Conservation (phyloP, 1,284 basidiomycete genomes). For the Pholiota adiposa region DNA sequence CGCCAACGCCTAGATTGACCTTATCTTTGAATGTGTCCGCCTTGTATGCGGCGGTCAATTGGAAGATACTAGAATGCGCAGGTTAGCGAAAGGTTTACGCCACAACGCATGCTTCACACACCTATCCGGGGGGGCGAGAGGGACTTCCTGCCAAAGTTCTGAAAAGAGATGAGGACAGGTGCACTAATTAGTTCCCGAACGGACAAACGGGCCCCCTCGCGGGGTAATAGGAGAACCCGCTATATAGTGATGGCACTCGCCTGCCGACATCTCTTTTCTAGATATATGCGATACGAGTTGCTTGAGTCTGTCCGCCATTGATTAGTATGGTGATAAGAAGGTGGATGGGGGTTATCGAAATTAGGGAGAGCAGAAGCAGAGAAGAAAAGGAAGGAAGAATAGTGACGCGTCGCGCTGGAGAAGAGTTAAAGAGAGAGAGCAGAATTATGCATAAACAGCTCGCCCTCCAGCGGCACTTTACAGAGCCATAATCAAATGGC, state of each 20-base stretch:
- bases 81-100: slow-evolving; percentile 4
- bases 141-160: slow-evolving; percentile 77
- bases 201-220: slow-evolving; percentile 7
- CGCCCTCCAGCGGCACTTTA: neutral
- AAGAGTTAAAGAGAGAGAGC: neutral
- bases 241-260: slow-evolving; percentile 36
- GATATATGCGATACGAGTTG: slow-evolving; percentile 48
- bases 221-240: slow-evolving; percentile 12
- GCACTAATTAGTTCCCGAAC: neutral
- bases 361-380: neutral
- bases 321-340: slow-evolving; percentile 14
- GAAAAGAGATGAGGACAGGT: slow-evolving; percentile 12
- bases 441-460: neutral
- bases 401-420: slow-evolving; percentile 6
- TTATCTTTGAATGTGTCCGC: slow-evolving; percentile 82
- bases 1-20: slow-evolving; percentile 91
- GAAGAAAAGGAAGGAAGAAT: neutral
- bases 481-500: slow-evolving; percentile 7
- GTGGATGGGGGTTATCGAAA: slow-evolving; percentile 1
- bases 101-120: slow-evolving; percentile 27
- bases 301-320: slow-evolving; percentile 57
- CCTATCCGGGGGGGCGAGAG: slow-evolving; percentile 84
- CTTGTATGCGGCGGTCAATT: slow-evolving; percentile 89
- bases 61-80: slow-evolving; percentile 77
- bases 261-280: slow-evolving; percentile 47